Conservation (phyloP, 1,284 basidiomycete genomes). For the Exobasidium cylindrosporum region DNA sequence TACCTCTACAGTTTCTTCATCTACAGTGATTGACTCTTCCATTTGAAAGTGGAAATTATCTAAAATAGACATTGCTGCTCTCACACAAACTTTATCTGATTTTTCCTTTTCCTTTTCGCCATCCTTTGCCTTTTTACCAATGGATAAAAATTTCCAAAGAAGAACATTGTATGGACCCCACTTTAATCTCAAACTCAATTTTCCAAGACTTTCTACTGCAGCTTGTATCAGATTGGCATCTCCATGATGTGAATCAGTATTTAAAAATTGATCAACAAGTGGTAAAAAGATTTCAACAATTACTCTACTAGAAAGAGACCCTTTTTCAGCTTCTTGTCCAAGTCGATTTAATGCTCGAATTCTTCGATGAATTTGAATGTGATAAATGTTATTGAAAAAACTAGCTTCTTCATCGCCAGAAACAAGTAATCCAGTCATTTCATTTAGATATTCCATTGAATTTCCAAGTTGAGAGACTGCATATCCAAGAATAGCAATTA, state of each 20-base stretch:
- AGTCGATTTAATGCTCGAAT: constrained; percentile 82
- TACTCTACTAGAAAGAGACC: constrained; percentile 69
- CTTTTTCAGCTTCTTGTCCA: constrained; percentile 73
- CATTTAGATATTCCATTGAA: constrained; percentile 68
- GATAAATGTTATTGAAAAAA: constrained; percentile 94
- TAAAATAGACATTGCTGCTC: constrained; percentile 78
- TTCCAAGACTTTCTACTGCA: constrained; percentile 66
- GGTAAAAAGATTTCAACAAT: constrained; percentile 83
- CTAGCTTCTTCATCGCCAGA: constrained; percentile 90
- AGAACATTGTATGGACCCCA: constrained; percentile 84
- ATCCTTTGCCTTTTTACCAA: constrained; percentile 56
- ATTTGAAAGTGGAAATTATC: constrained; percentile 82
- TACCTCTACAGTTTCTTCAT: constrained; percentile 16
- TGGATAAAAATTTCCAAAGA: constrained; percentile 76
- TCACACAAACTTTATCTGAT: constrained; percentile 69
- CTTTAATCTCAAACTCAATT: constrained; percentile 46
- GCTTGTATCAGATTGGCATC: constrained; percentile 92
- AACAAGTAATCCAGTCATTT: constrained; percentile 79
- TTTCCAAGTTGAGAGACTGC: constrained; percentile 63
- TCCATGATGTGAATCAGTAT: constrained; percentile 60
- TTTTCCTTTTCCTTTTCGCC: constrained; percentile 57
- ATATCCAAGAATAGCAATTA: constrained; percentile 75
- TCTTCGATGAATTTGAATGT: constrained; percentile 89
- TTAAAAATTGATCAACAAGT: constrained; percentile 77
- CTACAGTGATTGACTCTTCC: constrained; percentile 26